A percentile compares a stretch with the other conserved stretches of the same genome.
phyloP scores from a whole-genome alignment of 2,329 filamentous ascomycete species.

The Biscogniauxia mediterranea region DNA sequence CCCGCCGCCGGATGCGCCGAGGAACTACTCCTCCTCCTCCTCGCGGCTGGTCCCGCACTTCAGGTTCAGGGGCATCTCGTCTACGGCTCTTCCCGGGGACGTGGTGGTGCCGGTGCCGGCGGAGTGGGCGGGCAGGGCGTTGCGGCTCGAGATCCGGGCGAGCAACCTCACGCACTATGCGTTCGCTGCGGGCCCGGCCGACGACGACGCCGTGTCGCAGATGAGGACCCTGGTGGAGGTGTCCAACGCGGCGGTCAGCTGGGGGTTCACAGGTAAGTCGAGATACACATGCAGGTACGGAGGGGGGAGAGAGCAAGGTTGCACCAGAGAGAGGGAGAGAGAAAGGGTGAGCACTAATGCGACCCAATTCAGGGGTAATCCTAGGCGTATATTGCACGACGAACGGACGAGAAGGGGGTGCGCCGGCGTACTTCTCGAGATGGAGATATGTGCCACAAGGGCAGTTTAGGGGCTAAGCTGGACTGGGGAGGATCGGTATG shows the following conservation, averaged over 20 bases:
- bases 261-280: conserved; percentile 39
- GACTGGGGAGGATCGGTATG: too few relatives aligned
- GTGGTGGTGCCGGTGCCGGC: conserved; percentile 39
- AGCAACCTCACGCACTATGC: conserved; percentile 46
- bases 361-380: conserved; percentile 39
- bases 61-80: conserved; percentile 44
- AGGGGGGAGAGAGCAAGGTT: not conserved
- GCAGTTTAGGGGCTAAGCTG: conserved; percentile 33
- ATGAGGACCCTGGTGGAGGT: conserved; percentile 33
- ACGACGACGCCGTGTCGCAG: conserved; percentile 26
- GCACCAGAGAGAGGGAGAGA: not conserved
- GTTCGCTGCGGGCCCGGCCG: conserved; percentile 38
- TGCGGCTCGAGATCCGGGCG: conserved; percentile 43
- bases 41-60: conserved; percentile 38
- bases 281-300: not conserved
- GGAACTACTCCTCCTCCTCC: conserved; percentile 4
- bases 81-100: conserved; percentile 37
- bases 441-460: conserved; percentile 45
- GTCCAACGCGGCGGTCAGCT: conserved; percentile 38
- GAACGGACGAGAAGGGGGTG: conserved; percentile 44
- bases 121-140: conserved; percentile 33
- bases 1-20: not conserved
- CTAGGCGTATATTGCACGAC: conserved; percentile 52
- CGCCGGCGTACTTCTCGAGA: conserved; percentile 45
- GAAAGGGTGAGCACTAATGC: not conserved